Evolutionary conservation across 768 basidiomycete genomes (phyloP).

Genomic region (Trametes meyenii): DNA sequence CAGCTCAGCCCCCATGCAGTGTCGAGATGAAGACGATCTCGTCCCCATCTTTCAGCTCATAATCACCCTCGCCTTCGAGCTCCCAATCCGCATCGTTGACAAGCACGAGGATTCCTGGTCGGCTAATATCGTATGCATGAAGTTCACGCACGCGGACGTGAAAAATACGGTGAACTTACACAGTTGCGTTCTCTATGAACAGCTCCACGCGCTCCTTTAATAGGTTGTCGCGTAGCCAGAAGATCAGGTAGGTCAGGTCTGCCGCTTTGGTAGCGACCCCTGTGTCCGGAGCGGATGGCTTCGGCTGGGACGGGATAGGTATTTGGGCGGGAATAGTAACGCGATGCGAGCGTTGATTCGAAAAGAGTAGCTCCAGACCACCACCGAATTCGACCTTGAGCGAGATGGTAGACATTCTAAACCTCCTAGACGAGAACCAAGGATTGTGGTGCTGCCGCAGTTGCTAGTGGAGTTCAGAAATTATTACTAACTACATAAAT

Average conservation of each 20-base stretch:
- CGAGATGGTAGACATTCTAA: constrained; percentile 28
- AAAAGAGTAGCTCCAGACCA: constrained; percentile 85
- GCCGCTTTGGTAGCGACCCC: constrained; percentile 42
- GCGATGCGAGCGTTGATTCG: constrained; percentile 61
- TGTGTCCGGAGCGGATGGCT: constrained; percentile 9
- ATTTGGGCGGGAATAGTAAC: constrained; percentile 56
- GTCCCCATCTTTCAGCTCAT: constrained; percentile 74
- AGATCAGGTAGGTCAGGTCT: constrained; percentile 77
- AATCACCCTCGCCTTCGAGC: constrained; percentile 91
- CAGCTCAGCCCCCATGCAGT: constrained; percentile 78
- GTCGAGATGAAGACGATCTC: constrained; percentile 98
- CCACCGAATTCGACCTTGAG: constrained; percentile 81
- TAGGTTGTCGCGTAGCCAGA: constrained; percentile 73
- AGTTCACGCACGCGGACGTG: not conserved
- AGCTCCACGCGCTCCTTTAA: constrained; percentile 86
- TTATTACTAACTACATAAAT: too few species aligned
- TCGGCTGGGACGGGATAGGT: constrained; percentile 23
- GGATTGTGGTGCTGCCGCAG: not conserved
- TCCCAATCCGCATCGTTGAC: constrained; percentile 99
- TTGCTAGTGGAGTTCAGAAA: too few species aligned
- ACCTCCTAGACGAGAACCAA: not conserved
- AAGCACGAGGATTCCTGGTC: constrained; percentile 95
- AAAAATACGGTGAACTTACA: constrained; percentile 56
- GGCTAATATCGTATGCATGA: constrained; percentile 48
- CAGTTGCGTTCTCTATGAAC: constrained; percentile 84